Evolutionary conservation across 163 green algal species (phyloP).

Genomic region (Scenedesmus sp.): DNA sequence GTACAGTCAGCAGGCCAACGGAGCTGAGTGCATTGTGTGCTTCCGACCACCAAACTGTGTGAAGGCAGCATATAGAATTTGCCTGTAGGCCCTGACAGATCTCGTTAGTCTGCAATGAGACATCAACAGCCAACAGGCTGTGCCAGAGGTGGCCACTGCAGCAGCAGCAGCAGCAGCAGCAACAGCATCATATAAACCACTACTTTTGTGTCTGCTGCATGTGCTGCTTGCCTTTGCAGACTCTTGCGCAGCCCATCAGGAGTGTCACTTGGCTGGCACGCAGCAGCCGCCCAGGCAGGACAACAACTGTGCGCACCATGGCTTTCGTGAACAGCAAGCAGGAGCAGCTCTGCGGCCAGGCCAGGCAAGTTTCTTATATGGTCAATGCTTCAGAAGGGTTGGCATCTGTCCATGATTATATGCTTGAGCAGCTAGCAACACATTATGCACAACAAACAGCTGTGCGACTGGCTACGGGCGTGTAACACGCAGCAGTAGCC

Average conservation of each 20-base stretch:
- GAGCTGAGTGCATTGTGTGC: neutral
- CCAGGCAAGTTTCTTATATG: neutral
- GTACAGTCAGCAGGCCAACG: too few species aligned
- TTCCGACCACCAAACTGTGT: too few species aligned
- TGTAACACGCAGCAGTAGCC: neutral
- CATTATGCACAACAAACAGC: neutral
- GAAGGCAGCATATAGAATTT: too few species aligned
- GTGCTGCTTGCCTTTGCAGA: neutral
- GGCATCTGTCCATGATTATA: neutral
- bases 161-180: neutral
- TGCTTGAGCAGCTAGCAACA: neutral
- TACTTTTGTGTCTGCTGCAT: neutral
- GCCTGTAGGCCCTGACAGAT: too few species aligned
- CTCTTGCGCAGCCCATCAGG: neutral
- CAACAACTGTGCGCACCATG: slow-evolving; percentile 13
- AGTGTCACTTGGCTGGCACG: neutral
- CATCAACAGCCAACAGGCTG: neutral
- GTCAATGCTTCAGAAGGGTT: too few species aligned
- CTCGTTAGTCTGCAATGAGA: neutral
- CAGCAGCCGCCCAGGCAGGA: neutral
- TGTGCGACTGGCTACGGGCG: neutral
- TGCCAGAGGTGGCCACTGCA: neutral
- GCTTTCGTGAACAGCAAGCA: slow-evolving; percentile 44
- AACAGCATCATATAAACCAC: neutral
- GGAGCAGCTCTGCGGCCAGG: slow-evolving; percentile 36